phyloP scores from a whole-genome alignment of 305 asterid species.

The Salvia sclarea region DNA sequence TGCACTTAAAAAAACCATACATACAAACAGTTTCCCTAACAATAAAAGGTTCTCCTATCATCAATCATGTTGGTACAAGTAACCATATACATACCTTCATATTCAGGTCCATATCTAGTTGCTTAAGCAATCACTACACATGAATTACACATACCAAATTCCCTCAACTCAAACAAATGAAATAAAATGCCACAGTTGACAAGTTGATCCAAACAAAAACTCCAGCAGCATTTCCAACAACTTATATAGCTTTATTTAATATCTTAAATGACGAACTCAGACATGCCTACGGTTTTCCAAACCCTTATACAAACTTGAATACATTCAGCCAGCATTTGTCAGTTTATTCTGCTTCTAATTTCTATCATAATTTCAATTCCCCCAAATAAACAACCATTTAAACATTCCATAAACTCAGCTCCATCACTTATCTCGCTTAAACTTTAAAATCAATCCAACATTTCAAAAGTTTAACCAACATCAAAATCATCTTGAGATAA shows the following conservation, averaged over 20 bases:
- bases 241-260: not conserved
- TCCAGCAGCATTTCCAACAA: not conserved
- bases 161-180: not conserved
- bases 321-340: no score
- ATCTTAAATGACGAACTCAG: no score
- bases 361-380: not conserved
- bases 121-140: not conserved
- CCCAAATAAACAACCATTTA: not conserved
- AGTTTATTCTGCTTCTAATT: not conserved
- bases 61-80: not conserved
- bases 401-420: not conserved
- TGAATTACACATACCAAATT: not conserved
- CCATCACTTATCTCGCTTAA: not conserved
- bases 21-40: not conserved
- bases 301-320: not conserved
- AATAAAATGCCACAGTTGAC: not conserved
- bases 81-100: not conserved
- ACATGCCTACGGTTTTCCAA: not conserved
- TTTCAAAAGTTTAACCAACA: not conserved
- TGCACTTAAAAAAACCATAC: no score
- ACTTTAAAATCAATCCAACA: not conserved
- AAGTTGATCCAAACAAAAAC: not conserved
- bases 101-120: conserved; percentile 8
- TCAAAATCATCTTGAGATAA: not conserved
- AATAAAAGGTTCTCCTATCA: not conserved